Conservation (phyloP, 352 stramenopile species). For the Globisporangium yorkense region DNA sequence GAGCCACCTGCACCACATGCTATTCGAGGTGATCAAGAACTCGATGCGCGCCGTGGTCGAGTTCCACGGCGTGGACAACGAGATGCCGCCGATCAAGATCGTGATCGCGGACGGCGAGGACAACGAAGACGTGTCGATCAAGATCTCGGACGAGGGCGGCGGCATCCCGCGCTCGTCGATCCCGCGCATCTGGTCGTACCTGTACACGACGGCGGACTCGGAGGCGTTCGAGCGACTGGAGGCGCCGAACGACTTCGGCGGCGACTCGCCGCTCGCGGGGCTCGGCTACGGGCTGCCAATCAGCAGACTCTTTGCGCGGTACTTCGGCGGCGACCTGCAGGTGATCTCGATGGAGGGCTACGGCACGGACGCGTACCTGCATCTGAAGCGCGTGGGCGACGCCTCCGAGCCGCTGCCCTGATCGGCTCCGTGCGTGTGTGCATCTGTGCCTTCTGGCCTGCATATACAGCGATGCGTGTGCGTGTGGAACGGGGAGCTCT, state of each 20-base stretch:
- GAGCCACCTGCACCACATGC: slow-evolving; percentile 96
- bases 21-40: slow-evolving; percentile 98
- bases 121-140: slow-evolving; percentile 99
- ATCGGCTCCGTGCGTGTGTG: not conserved
- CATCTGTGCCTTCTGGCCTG: not conserved
- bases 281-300: slow-evolving; percentile 97
- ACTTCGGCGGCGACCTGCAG: slow-evolving; percentile 99
- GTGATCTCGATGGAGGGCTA: slow-evolving; percentile 99
- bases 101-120: slow-evolving; percentile 99
- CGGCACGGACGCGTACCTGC: slow-evolving; percentile 96
- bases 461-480: not conserved
- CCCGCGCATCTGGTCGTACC: slow-evolving; percentile 98
- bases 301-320: slow-evolving; percentile 96
- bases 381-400: slow-evolving; percentile 91
- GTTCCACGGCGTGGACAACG: slow-evolving; percentile 95
- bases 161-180: slow-evolving; percentile 98
- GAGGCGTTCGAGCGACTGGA: slow-evolving; percentile 88
- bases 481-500: not conserved
- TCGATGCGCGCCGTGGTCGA: slow-evolving; percentile 93
- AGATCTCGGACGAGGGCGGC: slow-evolving; percentile 99
- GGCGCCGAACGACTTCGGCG: slow-evolving; percentile 81
- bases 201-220: slow-evolving; percentile 99
- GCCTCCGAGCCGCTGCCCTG: slow-evolving; percentile 83
- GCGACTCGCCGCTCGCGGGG: slow-evolving; percentile 90
- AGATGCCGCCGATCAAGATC: slow-evolving; percentile 98